phyloP scores from a whole-genome alignment of 345 rosid genomes.

The Melaleuca quinquenervia region DNA sequence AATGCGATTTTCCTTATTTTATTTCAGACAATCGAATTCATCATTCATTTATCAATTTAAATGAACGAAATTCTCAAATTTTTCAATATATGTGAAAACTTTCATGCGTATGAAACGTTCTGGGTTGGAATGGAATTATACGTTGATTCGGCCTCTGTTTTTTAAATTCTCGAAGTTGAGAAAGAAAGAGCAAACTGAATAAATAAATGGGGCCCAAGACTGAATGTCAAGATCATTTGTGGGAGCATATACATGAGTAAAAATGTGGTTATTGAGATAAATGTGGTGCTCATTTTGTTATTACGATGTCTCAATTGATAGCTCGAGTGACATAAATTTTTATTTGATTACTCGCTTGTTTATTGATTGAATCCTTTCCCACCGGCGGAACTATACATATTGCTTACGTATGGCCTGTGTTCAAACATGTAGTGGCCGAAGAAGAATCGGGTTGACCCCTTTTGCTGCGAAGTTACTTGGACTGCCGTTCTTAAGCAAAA shows the following conservation, averaged over 20 bases:
- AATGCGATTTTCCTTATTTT: too few species aligned
- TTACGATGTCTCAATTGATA: background rate
- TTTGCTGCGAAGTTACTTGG: background rate
- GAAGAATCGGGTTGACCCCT: background rate
- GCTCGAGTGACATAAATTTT: background rate
- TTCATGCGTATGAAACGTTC: background rate
- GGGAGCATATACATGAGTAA: too few species aligned
- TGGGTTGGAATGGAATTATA: too few species aligned
- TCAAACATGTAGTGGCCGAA: background rate
- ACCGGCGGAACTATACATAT: background rate
- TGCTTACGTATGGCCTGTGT: background rate
- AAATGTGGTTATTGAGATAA: too few species aligned
- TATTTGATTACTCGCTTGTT: background rate
- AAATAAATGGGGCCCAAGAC: too few species aligned
- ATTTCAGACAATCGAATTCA: too few species aligned
- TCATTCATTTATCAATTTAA: too few species aligned
- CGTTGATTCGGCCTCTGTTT: too few species aligned
- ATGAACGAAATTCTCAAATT: background rate
- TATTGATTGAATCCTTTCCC: background rate
- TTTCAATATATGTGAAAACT: background rate
- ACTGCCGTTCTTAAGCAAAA: background rate
- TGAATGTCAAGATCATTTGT: too few species aligned
- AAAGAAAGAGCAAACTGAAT: too few species aligned
- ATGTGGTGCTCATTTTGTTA: accelerated
- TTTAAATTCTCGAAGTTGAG: too few species aligned